Evolutionary conservation across 2,329 filamentous ascomycete species (phyloP).

Genomic region (Cercospora beticola): DNA sequence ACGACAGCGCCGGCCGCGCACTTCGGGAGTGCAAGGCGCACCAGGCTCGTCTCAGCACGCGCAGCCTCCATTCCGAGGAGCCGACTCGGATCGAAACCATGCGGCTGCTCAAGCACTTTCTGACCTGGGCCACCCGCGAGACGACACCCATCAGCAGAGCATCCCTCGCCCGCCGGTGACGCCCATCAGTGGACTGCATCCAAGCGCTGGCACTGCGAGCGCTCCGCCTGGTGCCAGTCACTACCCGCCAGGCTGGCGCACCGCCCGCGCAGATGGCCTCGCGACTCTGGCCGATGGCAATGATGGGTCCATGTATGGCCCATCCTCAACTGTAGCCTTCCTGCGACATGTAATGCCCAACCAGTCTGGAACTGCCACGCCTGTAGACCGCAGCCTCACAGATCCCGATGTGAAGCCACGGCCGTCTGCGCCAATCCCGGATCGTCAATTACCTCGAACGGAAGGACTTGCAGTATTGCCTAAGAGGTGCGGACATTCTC

Average conservation of each 20-base stretch:
- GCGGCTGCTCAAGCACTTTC: conserved; percentile 25
- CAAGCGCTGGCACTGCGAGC: conserved; percentile 2
- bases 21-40: conserved; percentile 3
- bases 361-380: conserved; percentile 14
- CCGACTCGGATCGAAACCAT: conserved; percentile 19
- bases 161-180: neutral
- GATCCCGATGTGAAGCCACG: conserved; percentile 15
- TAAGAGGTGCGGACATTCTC: conserved; percentile 3
- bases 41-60: conserved; percentile 6
- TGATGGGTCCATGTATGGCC: conserved; percentile 27
- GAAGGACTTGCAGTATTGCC: conserved; percentile 29
- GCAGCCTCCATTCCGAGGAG: conserved; percentile 9
- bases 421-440: conserved; percentile 17
- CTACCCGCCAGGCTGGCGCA: conserved; percentile 2
- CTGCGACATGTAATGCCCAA: conserved; percentile 27
- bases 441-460: conserved; percentile 19
- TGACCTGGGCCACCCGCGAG: conserved; percentile 12
- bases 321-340: conserved; percentile 31
- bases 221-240: neutral
- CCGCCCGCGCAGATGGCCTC: conserved; percentile 24
- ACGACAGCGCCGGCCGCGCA: conserved; percentile 17
- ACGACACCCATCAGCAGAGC: neutral
- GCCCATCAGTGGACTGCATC: neutral
- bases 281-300: conserved; percentile 25
- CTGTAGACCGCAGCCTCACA: conserved; percentile 13